Percentiles rank a stretch among this genome's conserved stretches.
Conservation (phyloP, 257 asterid species). For the Nicotiana undulata region DNA sequence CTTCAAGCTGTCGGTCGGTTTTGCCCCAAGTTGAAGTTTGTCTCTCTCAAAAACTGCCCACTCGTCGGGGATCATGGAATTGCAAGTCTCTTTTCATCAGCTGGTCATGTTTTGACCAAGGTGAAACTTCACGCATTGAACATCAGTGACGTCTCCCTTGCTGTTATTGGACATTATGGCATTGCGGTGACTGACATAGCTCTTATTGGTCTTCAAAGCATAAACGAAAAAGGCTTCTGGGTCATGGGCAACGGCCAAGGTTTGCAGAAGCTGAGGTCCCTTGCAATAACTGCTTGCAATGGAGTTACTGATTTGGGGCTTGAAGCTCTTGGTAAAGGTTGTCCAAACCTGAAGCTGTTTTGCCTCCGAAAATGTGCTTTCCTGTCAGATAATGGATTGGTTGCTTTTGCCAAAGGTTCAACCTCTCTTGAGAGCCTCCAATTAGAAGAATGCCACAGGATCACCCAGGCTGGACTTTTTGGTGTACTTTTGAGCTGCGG, state of each 20-base stretch:
- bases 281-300: conserved; percentile 52
- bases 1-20: conserved; percentile 52
- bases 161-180: conserved; percentile 86
- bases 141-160: conserved; percentile 72
- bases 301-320: conserved; percentile 69
- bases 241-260: conserved; percentile 90
- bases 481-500: conserved; percentile 52
- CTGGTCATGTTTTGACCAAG: conserved; percentile 47
- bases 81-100: conserved; percentile 55
- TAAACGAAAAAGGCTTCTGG: conserved; percentile 93
- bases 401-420: conserved; percentile 50
- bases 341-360: conserved; percentile 55
- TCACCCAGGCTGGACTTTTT: conserved; percentile 63
- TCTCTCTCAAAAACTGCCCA: conserved; percentile 57
- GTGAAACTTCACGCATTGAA: conserved; percentile 53
- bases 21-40: conserved; percentile 52
- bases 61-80: conserved; percentile 74
- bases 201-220: conserved; percentile 50
- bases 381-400: conserved; percentile 69
- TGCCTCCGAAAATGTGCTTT: conserved; percentile 44
- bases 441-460: conserved; percentile 68
- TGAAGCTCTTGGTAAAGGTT: conserved; percentile 60
- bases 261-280: conserved; percentile 58
- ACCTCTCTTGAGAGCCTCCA: conserved; percentile 52
- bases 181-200: conserved; percentile 49